phyloP scores from a whole-genome alignment of 208 protist species.

The Trypanosoma rangeli region DNA sequence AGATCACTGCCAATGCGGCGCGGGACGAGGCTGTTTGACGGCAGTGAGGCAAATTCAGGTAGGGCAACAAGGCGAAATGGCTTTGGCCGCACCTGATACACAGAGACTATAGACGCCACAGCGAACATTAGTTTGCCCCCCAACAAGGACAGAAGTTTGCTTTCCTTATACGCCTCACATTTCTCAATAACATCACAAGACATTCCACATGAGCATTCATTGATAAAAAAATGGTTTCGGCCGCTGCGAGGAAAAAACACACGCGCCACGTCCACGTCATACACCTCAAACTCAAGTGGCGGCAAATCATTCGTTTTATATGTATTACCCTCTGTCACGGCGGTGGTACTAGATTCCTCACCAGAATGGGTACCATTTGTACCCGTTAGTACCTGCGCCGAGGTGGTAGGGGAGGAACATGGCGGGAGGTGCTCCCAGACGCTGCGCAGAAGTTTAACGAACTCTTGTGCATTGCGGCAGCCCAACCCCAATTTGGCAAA shows the following conservation, averaged over 20 bases:
- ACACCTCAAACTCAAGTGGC: constrained; percentile 23
- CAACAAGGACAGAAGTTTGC: constrained; percentile 30
- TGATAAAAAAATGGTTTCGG: constrained; percentile 70
- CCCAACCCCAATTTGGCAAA: constrained; percentile 74
- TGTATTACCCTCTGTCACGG: background rate
- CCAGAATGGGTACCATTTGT: background rate
- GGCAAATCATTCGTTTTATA: background rate
- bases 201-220: constrained; percentile 80
- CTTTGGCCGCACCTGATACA: constrained; percentile 54
- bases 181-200: constrained; percentile 76
- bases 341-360: background rate
- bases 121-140: constrained; percentile 69
- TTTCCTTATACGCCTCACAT: constrained; percentile 51
- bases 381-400: too few relatives aligned
- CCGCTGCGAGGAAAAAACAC: constrained; percentile 74
- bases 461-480: constrained; percentile 41
- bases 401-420: background rate
- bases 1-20: background rate
- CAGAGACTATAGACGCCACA: constrained; percentile 41
- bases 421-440: constrained; percentile 4
- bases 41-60: constrained; percentile 27
- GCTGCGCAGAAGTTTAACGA: constrained; percentile 28
- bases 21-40: constrained; percentile 8
- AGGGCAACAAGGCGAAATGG: constrained; percentile 47
- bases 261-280: constrained; percentile 65